A percentile compares a stretch with the other conserved stretches of the same genome.
Evolutionary conservation across 306 rosid species (phyloP).

Genomic region (Vicia sativa): DNA sequence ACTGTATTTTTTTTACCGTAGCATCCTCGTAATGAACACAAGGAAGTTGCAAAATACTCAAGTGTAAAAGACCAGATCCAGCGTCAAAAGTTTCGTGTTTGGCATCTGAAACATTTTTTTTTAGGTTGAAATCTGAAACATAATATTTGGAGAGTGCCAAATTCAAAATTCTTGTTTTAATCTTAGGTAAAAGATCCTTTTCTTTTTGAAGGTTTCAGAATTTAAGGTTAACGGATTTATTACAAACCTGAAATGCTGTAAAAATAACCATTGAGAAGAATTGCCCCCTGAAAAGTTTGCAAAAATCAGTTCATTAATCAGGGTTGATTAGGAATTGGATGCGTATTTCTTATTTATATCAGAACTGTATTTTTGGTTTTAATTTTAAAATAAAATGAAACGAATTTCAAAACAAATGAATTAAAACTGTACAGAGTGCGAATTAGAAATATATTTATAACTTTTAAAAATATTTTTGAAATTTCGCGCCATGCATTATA

Average conservation of each 20-base stretch:
- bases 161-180: constrained; percentile 19
- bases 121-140: constrained; percentile 19
- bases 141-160: background rate
- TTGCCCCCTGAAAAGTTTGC: constrained; percentile 71
- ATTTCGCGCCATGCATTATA: too few relatives aligned
- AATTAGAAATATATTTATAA: too few relatives aligned
- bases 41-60: constrained; percentile 28
- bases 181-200: constrained; percentile 4
- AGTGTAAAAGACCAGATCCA: constrained; percentile 14
- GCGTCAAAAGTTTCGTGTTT: background rate
- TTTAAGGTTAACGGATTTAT: constrained; percentile 31
- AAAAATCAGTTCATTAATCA: constrained; percentile 35
- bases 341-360: too few relatives aligned
- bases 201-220: background rate
- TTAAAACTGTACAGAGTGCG: too few relatives aligned
- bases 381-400: too few relatives aligned
- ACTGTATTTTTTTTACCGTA: background rate
- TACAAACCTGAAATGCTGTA: constrained; percentile 82
- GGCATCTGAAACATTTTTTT: too few relatives aligned
- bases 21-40: background rate
- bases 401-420: too few relatives aligned
- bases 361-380: too few relatives aligned
- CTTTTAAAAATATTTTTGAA: too few relatives aligned
- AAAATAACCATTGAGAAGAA: constrained; percentile 72
- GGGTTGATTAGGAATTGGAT: too few relatives aligned